Conservation (phyloP, 768 basidiomycete genomes). For the Panellus pusillus region DNA sequence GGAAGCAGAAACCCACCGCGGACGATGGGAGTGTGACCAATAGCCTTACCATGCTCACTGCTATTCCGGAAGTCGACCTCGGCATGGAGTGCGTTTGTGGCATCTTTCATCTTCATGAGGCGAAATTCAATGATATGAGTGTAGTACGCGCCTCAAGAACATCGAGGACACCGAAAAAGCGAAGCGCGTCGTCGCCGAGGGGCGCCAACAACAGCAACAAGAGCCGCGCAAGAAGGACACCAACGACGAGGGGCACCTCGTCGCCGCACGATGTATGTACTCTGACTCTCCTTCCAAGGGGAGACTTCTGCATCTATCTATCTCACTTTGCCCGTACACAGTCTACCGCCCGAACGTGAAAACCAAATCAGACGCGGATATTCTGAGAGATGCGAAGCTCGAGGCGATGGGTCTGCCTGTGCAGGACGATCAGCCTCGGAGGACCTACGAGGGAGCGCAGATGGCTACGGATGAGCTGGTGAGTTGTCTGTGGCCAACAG, state of each 20-base stretch:
- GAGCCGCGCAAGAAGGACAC: constrained; percentile 48
- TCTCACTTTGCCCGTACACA: constrained; percentile 28
- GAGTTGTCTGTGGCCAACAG: constrained; percentile 27
- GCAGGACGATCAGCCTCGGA: constrained; percentile 48
- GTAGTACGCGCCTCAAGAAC: constrained; percentile 86
- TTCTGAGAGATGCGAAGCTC: constrained; percentile 82
- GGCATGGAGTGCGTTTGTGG: constrained; percentile 87
- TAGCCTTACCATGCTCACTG: constrained; percentile 93
- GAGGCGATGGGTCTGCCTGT: constrained; percentile 80
- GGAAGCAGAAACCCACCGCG: constrained; percentile 54
- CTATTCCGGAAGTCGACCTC: constrained; percentile 96
- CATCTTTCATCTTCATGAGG: background rate
- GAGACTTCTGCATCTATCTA: background rate
- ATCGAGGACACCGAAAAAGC: constrained; percentile 98
- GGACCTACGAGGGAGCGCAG: constrained; percentile 59
- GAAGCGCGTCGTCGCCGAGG: constrained; percentile 81
- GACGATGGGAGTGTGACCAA: constrained; percentile 95
- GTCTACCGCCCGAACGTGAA: constrained; percentile 85
- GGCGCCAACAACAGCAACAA: constrained; percentile 54
- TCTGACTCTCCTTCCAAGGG: background rate
- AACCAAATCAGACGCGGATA: constrained; percentile 84
- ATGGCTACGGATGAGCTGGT: constrained; percentile 93
- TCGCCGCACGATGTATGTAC: constrained; percentile 80
- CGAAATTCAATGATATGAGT: constrained; percentile 1
- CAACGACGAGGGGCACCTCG: constrained; percentile 80